Percentiles rank a stretch among this genome's conserved stretches.
Evolutionary conservation across 495 filamentous ascomycete species (phyloP).

Genomic region (Hyaloscypha finlandica): DNA sequence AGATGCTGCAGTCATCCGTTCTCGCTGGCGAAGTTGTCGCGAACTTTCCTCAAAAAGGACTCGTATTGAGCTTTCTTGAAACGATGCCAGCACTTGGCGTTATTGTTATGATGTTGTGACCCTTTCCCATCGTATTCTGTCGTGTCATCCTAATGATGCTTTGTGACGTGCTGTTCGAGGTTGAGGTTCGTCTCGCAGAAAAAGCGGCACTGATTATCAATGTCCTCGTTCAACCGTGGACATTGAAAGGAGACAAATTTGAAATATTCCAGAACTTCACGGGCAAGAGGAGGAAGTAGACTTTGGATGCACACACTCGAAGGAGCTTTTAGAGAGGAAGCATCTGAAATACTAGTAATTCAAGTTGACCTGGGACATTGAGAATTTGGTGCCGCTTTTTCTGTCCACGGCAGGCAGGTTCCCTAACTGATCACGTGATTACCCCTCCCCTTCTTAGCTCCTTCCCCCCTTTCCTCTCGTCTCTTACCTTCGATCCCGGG

Average conservation of each 20-base stretch:
- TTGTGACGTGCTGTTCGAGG: not conserved
- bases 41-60: not conserved
- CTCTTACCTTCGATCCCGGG: not conserved
- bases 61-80: not conserved
- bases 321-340: too few species aligned
- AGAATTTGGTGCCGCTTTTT: too few species aligned
- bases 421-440: not conserved
- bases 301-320: too few species aligned
- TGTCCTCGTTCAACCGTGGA: too few species aligned
- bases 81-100: not conserved
- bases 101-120: not conserved
- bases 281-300: too few species aligned
- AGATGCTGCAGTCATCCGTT: not conserved
- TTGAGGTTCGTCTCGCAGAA: not conserved
- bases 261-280: too few species aligned
- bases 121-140: not conserved
- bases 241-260: too few species aligned
- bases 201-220: too few species aligned
- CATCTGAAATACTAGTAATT: too few species aligned
- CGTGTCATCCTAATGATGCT: not conserved
- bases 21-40: not conserved
- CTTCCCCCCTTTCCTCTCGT: not conserved
- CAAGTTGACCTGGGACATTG: too few species aligned
- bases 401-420: too few species aligned
- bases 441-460: not conserved